These are phyloP conservation scores for Trichopus zeylanicus DNA, from an alignment of 116 monocot genomes.

Conservation along the genomic window DNA sequence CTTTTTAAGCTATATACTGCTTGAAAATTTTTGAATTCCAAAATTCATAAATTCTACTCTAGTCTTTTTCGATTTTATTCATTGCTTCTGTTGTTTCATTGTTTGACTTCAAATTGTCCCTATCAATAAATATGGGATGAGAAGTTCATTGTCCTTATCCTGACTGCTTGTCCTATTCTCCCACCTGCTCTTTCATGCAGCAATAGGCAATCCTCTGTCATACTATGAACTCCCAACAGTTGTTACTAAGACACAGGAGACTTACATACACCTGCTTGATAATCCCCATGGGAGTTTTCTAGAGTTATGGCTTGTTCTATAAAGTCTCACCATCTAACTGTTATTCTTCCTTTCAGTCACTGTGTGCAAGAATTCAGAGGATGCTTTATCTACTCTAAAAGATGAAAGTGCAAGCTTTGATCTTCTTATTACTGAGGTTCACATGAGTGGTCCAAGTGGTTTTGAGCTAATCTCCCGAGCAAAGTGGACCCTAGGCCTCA, in stretches of 20 bases:
- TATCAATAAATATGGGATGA: no score
- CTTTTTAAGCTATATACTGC: no score
- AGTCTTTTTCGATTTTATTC: no score
- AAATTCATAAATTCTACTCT: no score
- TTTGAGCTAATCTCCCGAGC: not conserved
- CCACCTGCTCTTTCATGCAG: not conserved
- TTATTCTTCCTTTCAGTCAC: constrained; percentile 2
- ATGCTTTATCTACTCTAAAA: constrained; percentile 5
- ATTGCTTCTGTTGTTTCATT: no score
- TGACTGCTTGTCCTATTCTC: not conserved
- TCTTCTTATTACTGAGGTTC: constrained; percentile 1
- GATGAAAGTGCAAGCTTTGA: not conserved
- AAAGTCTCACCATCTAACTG: not conserved
- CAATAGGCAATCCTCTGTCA: not conserved
- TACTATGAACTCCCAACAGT: not conserved
- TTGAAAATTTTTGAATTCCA: no score
- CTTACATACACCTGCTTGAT: not conserved
- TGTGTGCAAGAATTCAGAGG: not conserved
- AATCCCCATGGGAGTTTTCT: not conserved
- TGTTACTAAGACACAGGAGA: not conserved
- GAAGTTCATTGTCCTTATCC: not conserved
- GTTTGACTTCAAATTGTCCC: no score
- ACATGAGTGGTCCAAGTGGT: not conserved
- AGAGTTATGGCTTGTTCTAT: not conserved
- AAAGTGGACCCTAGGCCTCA: not conserved